Percentiles rank a stretch among this genome's conserved stretches.
phyloP scores from a whole-genome alignment of 78 protist genomes.

The slime mould (Dictyostelium discoideum) region DNA sequence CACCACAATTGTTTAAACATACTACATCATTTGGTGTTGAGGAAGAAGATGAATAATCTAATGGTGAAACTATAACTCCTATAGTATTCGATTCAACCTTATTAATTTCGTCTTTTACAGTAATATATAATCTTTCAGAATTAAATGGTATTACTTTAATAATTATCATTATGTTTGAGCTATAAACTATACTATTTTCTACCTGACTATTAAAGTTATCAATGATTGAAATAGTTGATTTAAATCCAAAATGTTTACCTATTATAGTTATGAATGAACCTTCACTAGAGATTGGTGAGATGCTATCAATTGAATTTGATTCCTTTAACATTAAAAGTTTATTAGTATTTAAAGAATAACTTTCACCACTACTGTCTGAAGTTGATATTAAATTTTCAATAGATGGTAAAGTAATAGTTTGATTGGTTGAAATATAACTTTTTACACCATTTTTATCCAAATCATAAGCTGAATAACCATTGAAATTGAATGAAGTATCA shows the following conservation, averaged over 20 bases:
- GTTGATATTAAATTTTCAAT: background rate
- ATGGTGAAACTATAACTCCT: background rate
- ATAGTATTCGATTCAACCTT: background rate
- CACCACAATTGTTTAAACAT: conserved; percentile 21
- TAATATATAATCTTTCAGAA: background rate
- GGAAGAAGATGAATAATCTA: background rate
- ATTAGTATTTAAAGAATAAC: too few species aligned
- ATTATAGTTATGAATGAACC: background rate
- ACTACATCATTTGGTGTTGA: background rate
- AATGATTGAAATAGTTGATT: background rate
- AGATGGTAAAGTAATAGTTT: background rate
- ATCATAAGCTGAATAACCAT: background rate
- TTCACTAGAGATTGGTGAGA: background rate
- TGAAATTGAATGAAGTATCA: background rate
- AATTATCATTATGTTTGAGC: background rate
- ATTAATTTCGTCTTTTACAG: background rate
- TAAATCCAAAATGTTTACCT: background rate
- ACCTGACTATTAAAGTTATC: background rate
- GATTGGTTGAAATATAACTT: too few species aligned
- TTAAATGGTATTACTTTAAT: background rate
- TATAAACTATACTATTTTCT: background rate
- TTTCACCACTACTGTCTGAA: too few species aligned
- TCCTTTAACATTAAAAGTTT: too few species aligned
- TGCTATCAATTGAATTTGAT: too few species aligned
- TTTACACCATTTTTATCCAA: background rate